Evolutionary conservation across 352 stramenopile genomes (phyloP), one percentile per base, ranked within the genome.

Genomic region (Blastocystis sp.): DNA sequence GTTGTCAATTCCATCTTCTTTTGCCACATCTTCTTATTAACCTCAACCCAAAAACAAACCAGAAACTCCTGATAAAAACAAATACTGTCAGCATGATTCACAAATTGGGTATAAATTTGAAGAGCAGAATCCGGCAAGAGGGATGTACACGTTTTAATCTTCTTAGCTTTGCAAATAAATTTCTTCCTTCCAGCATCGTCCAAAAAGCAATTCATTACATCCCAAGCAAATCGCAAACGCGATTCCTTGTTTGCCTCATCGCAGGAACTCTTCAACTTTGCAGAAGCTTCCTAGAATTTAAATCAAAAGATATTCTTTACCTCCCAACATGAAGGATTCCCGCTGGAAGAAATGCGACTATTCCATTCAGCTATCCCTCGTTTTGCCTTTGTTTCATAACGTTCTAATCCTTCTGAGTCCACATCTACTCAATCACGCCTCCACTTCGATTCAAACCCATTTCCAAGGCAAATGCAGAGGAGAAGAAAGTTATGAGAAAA

Each of bases 251-350:
- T 6, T 14, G 21, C 35, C 14, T 16, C 12, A 51, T n/a, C 42
- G 21, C 63, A 74, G 9, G 29, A 61, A 3, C n/a, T 21, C 7
- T 66, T 24, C 2, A 66, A 65, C 6, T 42, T 5, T 2, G 16
- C 24, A 0, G 21, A 9, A 11, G 42, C 71, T 46, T 61, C 32
- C 71, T 83, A 83, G 19, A 27, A 43, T 35, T 52, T 6, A 83
- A 63, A n/a, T n/a, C 0, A 43, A 14, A 12, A 0, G 29, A 51
- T 57, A 49, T 51, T 11, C 46, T 32, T 51, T 19, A 83, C 71
- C 24, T 83, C 71, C 71, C 71, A 83, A 42, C 71, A 83, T 49
- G 42, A 43, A 51, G 71, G 71, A 54, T 77, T 77, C 6, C n/a
- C 14, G 27, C 65, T 77, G 21, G 21, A 56, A 58, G 19, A 29